Base-by-base conservation (phyloP, 2,329 filamentous ascomycete species). In the Coleophoma eucalyptorum region DNA sequence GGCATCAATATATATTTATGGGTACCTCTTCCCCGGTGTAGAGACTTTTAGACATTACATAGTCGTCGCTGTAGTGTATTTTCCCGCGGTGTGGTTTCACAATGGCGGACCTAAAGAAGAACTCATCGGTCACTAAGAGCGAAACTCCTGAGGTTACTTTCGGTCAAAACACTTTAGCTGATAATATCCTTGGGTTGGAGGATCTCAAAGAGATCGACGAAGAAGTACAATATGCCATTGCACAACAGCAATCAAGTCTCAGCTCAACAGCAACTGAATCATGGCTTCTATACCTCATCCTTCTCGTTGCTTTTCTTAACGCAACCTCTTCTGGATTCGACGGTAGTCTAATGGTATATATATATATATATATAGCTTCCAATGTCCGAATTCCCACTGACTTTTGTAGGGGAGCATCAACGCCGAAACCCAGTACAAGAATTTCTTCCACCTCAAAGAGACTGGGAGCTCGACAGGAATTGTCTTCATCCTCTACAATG, bases 261-360 rank as follows among this genome's bases (percentile, higher is more conserved):
- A 49, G 40, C 20, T 48, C 50, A 5, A 49, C 20, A n/a, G 48
- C 47, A 44, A 55, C 52, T n/a, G 38, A 45, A 40, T 47, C 53
- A 11, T 47, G 47, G 21, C 20, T 33, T 4, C 53, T 52, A 34
- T 57, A 55, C 21, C 13, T 47, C 5, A 54, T 57, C 15, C 51
- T 58, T 12, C 33, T 58, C 4, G 31, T 57, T 2, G 53, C 51
- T 4, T 57, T 53, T 18, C 51, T 58, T 3, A 58, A 58, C 26
- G 55, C 56, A 7, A 56, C 56, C 8, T 56, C 55, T 55, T 75
- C 75, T 54, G 73, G 73, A 26, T 76, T 75, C 54, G 73, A 76
- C 58, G 72, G 73, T n/a, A 72, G 69, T 8, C 60, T 77, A 5
- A 77, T 77, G 74, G 70, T 69, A 37, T 69, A n/a, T n/a, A n/a